Conservation (phyloP, 345 rosid genomes). For the Aquilaria sinensis region DNA sequence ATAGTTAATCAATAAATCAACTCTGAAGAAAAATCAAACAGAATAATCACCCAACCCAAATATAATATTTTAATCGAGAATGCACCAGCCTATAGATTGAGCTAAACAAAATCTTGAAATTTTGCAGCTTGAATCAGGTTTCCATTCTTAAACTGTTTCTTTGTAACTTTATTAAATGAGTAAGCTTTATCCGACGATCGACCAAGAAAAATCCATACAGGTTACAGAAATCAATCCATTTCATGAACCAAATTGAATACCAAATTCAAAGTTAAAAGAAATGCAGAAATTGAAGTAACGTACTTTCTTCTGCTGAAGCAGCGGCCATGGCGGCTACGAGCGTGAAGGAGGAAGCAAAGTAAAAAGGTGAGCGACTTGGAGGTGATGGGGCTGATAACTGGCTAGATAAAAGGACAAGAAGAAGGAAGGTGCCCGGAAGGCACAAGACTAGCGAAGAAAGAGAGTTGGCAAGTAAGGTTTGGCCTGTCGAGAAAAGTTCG, state of each 20-base stretch:
- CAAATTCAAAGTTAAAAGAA: not conserved
- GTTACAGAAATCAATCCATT: not conserved
- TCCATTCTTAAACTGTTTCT: not conserved
- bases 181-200: not conserved
- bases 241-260: not conserved
- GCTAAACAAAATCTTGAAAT: not conserved
- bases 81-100: constrained; percentile 14
- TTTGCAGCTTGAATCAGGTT: not conserved
- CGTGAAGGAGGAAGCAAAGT: not conserved
- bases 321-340: constrained; percentile 22
- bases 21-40: constrained; percentile 16
- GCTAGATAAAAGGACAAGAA: not conserved
- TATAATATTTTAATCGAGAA: constrained; percentile 8
- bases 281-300: not conserved
- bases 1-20: not conserved
- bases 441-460: not conserved
- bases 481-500: no score
- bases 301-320: constrained; percentile 26
- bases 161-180: not conserved
- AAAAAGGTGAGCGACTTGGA: not conserved
- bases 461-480: not conserved
- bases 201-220: not conserved
- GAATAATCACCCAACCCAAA: constrained; percentile 14
- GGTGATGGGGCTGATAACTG: not conserved
- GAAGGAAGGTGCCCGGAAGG: not conserved